Evolutionary conservation across 75 land plant species (phyloP).

Genomic region (Sequoia sempervirens): DNA sequence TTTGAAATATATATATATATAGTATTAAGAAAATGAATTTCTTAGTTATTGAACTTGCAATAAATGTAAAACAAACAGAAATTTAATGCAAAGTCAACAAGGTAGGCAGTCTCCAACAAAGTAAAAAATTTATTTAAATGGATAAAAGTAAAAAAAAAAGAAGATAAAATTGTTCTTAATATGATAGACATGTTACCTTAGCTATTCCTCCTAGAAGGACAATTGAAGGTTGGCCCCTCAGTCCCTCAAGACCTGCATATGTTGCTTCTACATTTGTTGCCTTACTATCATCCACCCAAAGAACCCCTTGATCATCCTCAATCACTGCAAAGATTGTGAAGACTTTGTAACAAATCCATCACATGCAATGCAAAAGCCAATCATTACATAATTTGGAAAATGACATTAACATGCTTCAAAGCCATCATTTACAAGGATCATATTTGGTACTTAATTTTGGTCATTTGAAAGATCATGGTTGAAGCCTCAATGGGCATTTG

Average conservation of each 20-base stretch:
- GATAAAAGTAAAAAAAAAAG: neutral
- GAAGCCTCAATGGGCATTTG: neutral
- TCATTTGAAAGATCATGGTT: neutral
- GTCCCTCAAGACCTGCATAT: slow-evolving; percentile 45
- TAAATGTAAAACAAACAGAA: neutral
- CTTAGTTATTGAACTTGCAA: neutral
- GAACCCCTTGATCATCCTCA: slow-evolving; percentile 31
- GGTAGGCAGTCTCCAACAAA: neutral
- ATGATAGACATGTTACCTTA: slow-evolving; percentile 37
- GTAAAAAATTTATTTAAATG: neutral
- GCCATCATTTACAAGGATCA: neutral
- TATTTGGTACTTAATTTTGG: neutral
- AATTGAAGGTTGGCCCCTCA: slow-evolving; percentile 35
- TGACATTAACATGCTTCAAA: neutral
- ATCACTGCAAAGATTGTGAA: slow-evolving; percentile 26
- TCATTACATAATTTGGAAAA: neutral
- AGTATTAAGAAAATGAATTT: neutral
- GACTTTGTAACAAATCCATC: neutral
- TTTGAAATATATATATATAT: neutral
- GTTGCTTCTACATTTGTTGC: slow-evolving; percentile 77
- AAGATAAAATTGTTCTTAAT: neutral
- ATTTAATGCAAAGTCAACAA: neutral
- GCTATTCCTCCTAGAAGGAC: slow-evolving; percentile 72
- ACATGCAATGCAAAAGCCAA: neutral
- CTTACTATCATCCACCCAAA: slow-evolving; percentile 75